These are phyloP conservation scores for Maudiozyma bulderi DNA, from an alignment of 805 yeast species.

Conservation along the genomic window DNA sequence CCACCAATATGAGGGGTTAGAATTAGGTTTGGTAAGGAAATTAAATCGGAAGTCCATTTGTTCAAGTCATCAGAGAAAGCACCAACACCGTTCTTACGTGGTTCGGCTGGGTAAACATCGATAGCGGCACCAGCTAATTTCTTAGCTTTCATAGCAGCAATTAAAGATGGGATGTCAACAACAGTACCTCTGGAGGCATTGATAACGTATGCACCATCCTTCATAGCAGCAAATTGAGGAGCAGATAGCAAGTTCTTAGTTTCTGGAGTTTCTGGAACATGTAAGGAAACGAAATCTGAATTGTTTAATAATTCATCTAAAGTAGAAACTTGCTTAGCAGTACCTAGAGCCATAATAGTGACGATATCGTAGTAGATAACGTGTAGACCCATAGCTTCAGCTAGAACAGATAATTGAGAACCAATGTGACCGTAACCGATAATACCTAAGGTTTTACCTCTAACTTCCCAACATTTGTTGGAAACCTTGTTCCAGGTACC, in stretches of 20 bases:
- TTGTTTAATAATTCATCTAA: slow-evolving; percentile 69
- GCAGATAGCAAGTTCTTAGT: slow-evolving; percentile 83
- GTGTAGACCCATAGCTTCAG: slow-evolving; percentile 96
- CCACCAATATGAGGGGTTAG: slow-evolving; percentile 98
- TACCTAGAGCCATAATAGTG: slow-evolving; percentile 95
- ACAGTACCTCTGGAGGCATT: slow-evolving; percentile 98
- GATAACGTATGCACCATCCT: slow-evolving; percentile 86
- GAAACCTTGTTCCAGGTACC: slow-evolving; percentile 97
- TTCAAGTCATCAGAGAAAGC: slow-evolving; percentile 66
- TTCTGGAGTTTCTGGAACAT: slow-evolving; percentile 91
- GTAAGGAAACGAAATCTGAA: slow-evolving; percentile 86
- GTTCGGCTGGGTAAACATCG: slow-evolving; percentile 95
- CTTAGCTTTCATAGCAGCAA: slow-evolving; percentile 85
- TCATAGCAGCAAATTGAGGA: slow-evolving; percentile 92
- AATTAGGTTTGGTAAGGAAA: slow-evolving; percentile 75
- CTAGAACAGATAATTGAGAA: slow-evolving; percentile 89
- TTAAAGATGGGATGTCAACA: slow-evolving; percentile 88
- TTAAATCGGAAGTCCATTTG: slow-evolving; percentile 74
- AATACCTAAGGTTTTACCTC: slow-evolving; percentile 96
- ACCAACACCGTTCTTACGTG: slow-evolving; percentile 89
- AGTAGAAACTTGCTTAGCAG: slow-evolving; percentile 83
- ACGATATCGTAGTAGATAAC: slow-evolving; percentile 85
- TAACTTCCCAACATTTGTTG: slow-evolving; percentile 94
- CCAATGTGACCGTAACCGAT: slow-evolving; percentile 98
- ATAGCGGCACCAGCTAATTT: slow-evolving; percentile 95